Evolutionary conservation across 768 basidiomycete genomes (phyloP).

Genomic region (Phanerodontia chrysosporium): DNA sequence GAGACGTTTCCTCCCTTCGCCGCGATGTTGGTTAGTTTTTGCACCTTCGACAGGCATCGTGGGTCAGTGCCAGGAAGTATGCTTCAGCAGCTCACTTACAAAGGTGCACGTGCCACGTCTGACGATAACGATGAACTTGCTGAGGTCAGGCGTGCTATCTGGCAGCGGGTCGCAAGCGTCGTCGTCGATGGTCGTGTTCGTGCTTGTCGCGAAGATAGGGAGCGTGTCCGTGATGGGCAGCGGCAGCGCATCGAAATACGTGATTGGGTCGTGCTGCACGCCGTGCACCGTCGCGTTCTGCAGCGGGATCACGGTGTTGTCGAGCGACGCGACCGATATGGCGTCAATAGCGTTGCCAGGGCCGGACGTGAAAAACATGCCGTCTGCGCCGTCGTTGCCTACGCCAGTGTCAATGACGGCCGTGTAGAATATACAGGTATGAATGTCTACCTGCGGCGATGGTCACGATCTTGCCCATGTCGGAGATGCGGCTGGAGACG

Average conservation of each 20-base stretch:
- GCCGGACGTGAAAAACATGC: slow-evolving; percentile 57
- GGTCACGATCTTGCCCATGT: slow-evolving; percentile 54
- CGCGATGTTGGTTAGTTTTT: slow-evolving; percentile 49
- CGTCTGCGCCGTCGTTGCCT: slow-evolving; percentile 42
- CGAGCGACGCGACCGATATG: slow-evolving; percentile 53
- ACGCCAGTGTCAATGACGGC: neutral
- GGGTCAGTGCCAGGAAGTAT: neutral
- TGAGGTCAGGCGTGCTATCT: slow-evolving; percentile 49
- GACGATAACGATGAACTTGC: slow-evolving; percentile 48
- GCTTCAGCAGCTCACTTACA: slow-evolving; percentile 25
- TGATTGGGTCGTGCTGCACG: slow-evolving; percentile 42
- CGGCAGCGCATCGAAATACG: slow-evolving; percentile 51
- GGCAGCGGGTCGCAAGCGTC: slow-evolving; percentile 61
- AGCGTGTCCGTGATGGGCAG: slow-evolving; percentile 41
- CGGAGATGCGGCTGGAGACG: slow-evolving; percentile 54
- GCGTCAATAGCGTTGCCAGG: slow-evolving; percentile 52
- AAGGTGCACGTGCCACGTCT: slow-evolving; percentile 58
- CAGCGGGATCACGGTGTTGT: slow-evolving; percentile 55
- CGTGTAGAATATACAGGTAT: neutral
- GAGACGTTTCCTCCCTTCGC: slow-evolving; percentile 47
- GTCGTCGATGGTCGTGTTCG: slow-evolving; percentile 44
- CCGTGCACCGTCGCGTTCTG: slow-evolving; percentile 53
- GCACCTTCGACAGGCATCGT: slow-evolving; percentile 26
- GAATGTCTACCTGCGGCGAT: slow-evolving; percentile 49
- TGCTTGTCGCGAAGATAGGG: slow-evolving; percentile 58